A percentile compares a stretch with the other conserved stretches of the same genome.
These are phyloP conservation scores for Plectranthus barbatus DNA, from an alignment of 257 asterid species.

Conservation along the genomic window DNA sequence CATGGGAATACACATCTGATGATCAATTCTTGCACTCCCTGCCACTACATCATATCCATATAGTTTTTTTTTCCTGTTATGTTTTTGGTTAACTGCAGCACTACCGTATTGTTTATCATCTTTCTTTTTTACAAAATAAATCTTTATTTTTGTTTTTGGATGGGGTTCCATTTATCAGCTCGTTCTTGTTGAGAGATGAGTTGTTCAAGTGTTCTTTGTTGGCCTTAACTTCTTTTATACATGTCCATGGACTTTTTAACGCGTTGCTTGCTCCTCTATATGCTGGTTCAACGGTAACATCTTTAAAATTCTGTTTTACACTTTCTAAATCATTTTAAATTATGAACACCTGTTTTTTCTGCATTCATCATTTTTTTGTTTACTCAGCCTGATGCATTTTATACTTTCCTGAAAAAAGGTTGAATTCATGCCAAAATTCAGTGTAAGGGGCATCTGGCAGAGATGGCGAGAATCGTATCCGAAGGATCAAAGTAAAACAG, in stretches of 20 bases:
- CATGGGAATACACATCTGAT: slow-evolving; percentile 66
- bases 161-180: not conserved
- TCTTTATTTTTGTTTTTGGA: not conserved
- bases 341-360: slow-evolving; percentile 1
- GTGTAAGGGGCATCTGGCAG: slow-evolving; percentile 97
- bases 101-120: not conserved
- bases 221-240: slow-evolving; percentile 57
- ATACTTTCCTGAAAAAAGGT: slow-evolving; percentile 38
- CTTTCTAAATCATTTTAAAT: not conserved
- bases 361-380: not conserved
- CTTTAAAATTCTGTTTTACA: slow-evolving; percentile 13
- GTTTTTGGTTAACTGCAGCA: not conserved
- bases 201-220: slow-evolving; percentile 3
- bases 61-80: not conserved
- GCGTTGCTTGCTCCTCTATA: slow-evolving; percentile 87
- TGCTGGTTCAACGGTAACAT: slow-evolving; percentile 69
- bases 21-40: slow-evolving; percentile 79
- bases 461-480: slow-evolving; percentile 96
- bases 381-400: not conserved
- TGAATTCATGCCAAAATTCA: slow-evolving; percentile 88
- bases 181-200: not conserved
- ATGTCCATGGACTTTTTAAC: slow-evolving; percentile 85
- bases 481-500: slow-evolving; percentile 40
- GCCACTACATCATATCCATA: slow-evolving; percentile 93
- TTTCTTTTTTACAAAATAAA: not conserved